Base-by-base conservation (phyloP, 2,329 filamentous ascomycete genomes). In the Claviceps fusiformis region DNA sequence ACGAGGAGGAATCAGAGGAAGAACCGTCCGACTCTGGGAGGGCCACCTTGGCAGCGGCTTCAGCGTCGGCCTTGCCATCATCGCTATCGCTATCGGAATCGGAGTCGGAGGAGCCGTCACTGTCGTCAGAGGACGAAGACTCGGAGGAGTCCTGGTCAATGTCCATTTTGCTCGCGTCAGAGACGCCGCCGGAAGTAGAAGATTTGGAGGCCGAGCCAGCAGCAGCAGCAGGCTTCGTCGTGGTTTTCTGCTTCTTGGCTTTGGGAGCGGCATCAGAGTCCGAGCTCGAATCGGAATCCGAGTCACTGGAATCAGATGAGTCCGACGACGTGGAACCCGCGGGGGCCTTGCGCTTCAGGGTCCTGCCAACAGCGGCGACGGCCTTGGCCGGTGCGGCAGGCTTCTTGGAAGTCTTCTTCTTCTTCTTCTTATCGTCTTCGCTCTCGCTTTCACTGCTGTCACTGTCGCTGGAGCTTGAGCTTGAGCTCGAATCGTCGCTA, bases 191-290 rank as follows among this genome's bases (percentile, higher is more conserved):
- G 5, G 59, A 62, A 57, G 59, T 58, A 19, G 57, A 56, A 43
- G 53, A 41, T 15, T 53, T 41, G 3, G 61, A 59, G 27, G 61
- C 56, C 29, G 57, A 55, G 35, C 56, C 53, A 39, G 56, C 54
- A 31, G 60, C 55, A n/a, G 56, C 37, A 5, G 56, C 37, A 5
- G 44, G 44, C 24, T 56, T 45, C 3, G 49, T 73, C 3, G 50
- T 73, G 35, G 69, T 71, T 65, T 74, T 75, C 58, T 66, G 66
- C 68, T 81, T 83, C 71, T 83, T 83, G 31, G 69, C 60, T 57
- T 72, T 71, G 3, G 74, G 77, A 56, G 76, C 71, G 45, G 72
- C 72, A 44, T 76, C 74, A 9, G 72, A 75, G 59, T 69, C 71
- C 19, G 75, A 76, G 50, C 70, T 66, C 0, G 70, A 70, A 15